Percentiles rank a stretch among this genome's conserved stretches.
Evolutionary conservation across 2,329 filamentous ascomycete species (phyloP).

Genomic region (Capronia epimyces): DNA sequence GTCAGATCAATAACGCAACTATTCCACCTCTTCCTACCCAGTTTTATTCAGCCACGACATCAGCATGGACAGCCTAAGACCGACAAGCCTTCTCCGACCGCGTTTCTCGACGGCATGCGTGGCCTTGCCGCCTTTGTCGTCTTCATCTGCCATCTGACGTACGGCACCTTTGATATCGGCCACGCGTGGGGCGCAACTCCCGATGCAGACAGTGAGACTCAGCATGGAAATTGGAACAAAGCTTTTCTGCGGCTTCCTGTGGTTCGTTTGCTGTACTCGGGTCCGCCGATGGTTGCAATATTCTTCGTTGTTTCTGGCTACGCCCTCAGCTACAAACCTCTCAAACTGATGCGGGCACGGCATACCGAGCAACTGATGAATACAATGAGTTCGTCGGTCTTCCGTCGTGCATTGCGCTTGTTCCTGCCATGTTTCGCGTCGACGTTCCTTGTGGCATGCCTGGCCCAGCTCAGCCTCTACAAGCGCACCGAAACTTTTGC

Average conservation of each 20-base stretch:
- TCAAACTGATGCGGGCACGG: constrained; percentile 36
- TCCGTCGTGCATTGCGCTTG: constrained; percentile 40
- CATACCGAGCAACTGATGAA: constrained; percentile 38
- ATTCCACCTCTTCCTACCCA: constrained; percentile 13
- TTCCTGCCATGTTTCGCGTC: constrained; percentile 39
- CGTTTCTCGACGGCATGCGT: constrained; percentile 38
- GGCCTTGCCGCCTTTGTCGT: constrained; percentile 37
- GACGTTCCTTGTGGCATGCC: constrained; percentile 37
- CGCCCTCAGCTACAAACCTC: constrained; percentile 42
- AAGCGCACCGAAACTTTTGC: constrained; percentile 23
- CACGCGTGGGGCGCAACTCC: constrained; percentile 24
- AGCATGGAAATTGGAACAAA: neutral
- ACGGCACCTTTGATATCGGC: constrained; percentile 23
- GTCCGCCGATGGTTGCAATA: constrained; percentile 36
- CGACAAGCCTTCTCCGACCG: constrained; percentile 14
- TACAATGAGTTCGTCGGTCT: constrained; percentile 41
- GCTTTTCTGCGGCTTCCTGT: constrained; percentile 22
- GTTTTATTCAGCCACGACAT: constrained; percentile 14
- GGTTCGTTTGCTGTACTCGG: constrained; percentile 25
- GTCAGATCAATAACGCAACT: constrained; percentile 4
- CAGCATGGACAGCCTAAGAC: constrained; percentile 3
- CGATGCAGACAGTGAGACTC: constrained; percentile 4
- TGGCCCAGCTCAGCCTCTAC: constrained; percentile 28
- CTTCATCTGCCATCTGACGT: constrained; percentile 26
- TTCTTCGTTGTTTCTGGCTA: constrained; percentile 48